Evolutionary conservation across 1,284 basidiomycete genomes (phyloP).

Genomic region (Austroboletus olivaceoglutinosus): DNA sequence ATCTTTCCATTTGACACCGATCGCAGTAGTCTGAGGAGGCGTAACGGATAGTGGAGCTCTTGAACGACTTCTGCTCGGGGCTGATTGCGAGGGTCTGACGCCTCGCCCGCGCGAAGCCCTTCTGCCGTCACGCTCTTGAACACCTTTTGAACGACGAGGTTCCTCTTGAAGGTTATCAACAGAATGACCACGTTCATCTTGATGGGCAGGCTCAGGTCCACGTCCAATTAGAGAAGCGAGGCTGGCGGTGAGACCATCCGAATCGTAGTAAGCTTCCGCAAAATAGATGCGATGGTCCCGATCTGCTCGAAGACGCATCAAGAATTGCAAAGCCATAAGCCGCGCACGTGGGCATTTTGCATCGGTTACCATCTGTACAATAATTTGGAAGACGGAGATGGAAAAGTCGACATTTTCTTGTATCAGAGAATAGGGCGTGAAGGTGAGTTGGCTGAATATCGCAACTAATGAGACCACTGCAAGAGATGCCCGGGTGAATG

Average conservation of each 20-base stretch:
- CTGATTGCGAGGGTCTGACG: slow-evolving; percentile 44
- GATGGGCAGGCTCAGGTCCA: slow-evolving; percentile 26
- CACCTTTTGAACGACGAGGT: slow-evolving; percentile 48
- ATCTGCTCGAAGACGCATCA: slow-evolving; percentile 88
- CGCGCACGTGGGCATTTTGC: slow-evolving; percentile 63
- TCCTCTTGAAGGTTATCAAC: slow-evolving; percentile 34
- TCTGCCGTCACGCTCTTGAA: slow-evolving; percentile 54
- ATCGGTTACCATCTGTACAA: slow-evolving; percentile 45
- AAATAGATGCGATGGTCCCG: slow-evolving; percentile 88
- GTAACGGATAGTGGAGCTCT: slow-evolving; percentile 43
- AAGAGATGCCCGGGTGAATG: slow-evolving; percentile 48
- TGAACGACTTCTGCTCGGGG: slow-evolving; percentile 70
- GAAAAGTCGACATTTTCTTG: slow-evolving; percentile 49
- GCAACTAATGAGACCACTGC: slow-evolving; percentile 64
- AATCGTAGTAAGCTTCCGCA: slow-evolving; percentile 47
- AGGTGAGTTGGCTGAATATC: slow-evolving; percentile 67
- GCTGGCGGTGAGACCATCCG: slow-evolving; percentile 49
- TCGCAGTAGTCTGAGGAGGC: slow-evolving; percentile 27
- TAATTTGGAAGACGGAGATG: slow-evolving; percentile 47
- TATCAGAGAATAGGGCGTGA: slow-evolving; percentile 57
- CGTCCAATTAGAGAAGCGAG: slow-evolving; percentile 59
- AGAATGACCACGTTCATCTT: slow-evolving; percentile 27
- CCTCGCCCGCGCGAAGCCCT: slow-evolving; percentile 59
- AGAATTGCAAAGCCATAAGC: slow-evolving; percentile 79
- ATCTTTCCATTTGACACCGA: slow-evolving; percentile 38